Evolutionary conservation across 768 basidiomycete species (phyloP), one percentile per base, ranked within the genome.

Genomic region (Rhodocollybia butyracea): DNA sequence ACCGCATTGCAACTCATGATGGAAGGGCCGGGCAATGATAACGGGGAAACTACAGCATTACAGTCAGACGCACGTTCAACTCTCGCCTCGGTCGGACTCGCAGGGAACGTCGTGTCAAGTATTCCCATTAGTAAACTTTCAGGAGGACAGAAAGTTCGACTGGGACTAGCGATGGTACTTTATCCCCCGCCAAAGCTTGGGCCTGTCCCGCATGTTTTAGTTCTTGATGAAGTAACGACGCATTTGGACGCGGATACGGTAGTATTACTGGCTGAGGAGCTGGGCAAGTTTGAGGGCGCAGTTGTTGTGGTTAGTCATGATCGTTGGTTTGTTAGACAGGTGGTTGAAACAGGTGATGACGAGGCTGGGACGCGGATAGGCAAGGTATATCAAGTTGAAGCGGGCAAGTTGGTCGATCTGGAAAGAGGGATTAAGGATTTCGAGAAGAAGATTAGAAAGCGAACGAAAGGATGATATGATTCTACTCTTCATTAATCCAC

Each of bases 241-340:
- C 87, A 89, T 68, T 67, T 89, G 40, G 86, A 89, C 64, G 73
- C 76, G 39, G 76, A 78, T 24, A 86, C 84, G 2, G 81, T 87
- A 30, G 67, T 76, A 56, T 81, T 80, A 0, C 68, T 89, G 2
- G 78, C 81, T 0, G 68, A 71, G 21, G 77, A 81, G 7, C 69
- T 88, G 39, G 72, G 73, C 46, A 66, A 64, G 13, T 88, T 76
- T 60, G 68, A 66, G 26, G 86, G 87, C 1, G 84, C 78, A 1
- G 63, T 88, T 29, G 68, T 86, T 10, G 70, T 87, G n/a, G 78
- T 88, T 46, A 85, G 82, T 42, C 87, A 89, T 62, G 87, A 89
- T n/a, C n/a, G n/a, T n/a, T n/a, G n/a, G n/a, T n/a, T n/a, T n/a
- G n/a, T n/a, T n/a, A n/a, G n/a, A n/a, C 60, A 71, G 81, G 17